Base-by-base conservation (phyloP, 1,284 basidiomycete genomes). In the Moesziomyces sp. region DNA sequence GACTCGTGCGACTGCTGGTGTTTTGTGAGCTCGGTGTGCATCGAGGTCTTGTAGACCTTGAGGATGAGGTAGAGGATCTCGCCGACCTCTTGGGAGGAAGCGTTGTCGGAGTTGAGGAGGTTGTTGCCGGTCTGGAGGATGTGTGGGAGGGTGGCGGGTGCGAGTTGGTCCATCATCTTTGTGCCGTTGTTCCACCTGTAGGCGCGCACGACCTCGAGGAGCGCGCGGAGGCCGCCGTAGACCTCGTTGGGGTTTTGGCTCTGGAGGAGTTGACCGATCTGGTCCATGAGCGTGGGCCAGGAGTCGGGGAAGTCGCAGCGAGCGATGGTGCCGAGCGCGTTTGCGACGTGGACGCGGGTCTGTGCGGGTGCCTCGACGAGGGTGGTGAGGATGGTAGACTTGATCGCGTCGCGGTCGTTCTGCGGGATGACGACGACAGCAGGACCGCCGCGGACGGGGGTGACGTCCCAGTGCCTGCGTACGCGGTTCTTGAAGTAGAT, bases 401-500 rank as follows among this genome's bases (percentile, higher is more conserved):
- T 78, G 52, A 83, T 76, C 5, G 70, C 53, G 13, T 66, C 46
- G 49, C 68, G 68, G 63, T 83, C 82, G 0, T 52, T 47, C 28
- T 74, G 69, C 5, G 77, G 62, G 26, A 83, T 76, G 26, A 47
- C 59, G 16, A 53, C 44, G 18, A 55, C 18, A 1, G 48, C 40
- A 16, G 65, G 60, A 23, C 33, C 64, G 18, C 57, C 51, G 19
- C 69, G 59, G 19, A 52, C 56, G 3, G 66, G 50, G 13, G 56
- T 46, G n/a, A 58, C 24, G 47, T 82, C 81, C 82, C 82, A 84
- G 21, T 74, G 65, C 4, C 71, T 52, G 11, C 75, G 58, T 11
- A 83, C 71, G 48, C 82, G 80, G 62, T 84, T 84, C 70, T 84
- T 84, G 28, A 80, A 62, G 68, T 83, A 81, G 62, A 84, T 78